Base-by-base conservation (phyloP, 2,329 filamentous ascomycete species). In the Monilinia fructigena region DNA sequence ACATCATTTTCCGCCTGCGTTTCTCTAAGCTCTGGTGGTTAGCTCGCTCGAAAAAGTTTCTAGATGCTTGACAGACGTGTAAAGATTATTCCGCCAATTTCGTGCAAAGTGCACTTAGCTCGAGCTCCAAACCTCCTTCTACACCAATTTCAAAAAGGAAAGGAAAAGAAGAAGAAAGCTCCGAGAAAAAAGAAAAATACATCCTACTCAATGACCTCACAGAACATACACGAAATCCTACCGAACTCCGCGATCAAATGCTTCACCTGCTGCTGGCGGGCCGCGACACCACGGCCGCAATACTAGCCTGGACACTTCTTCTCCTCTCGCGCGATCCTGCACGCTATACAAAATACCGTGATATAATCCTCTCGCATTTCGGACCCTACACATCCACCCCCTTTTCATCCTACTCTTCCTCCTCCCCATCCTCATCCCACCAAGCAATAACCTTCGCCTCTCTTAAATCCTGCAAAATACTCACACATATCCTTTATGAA, bases 131-230 rank as follows among this genome's bases (percentile, higher is more conserved):
- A 60, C 10, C 42, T 3, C 26, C 5, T 5, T 38, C 26, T 12
- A 5, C 16, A 56, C 47, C 68, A 68, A 26, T 18, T 71, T 16
- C 75, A 79, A 20, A 7, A n/a, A 20, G 38, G 0, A 16, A 45
- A 18, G 48, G 68, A 75, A 11, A 75, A 11, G 47, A 16, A 47
- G 16, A 3, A 47, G 6, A 45, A 0, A 20, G 38, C 14, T 20
- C 50, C 1, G 67, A 65, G 2, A 55, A 69, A 48, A 69, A 75
- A 31, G 58, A 71, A 40, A 76, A 76, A 31, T 80, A 77, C 67
- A 72, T 80, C 4, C 78, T 82, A 53, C 68, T 81, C 4, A 71
- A 82, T 67, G 84, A 85, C 68, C 74, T 89, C 35, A 79, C 83
- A 12, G 77, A 80, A 50, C 77, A 81, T 50, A 79, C 77, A 0